Base-by-base conservation (phyloP, 2,329 filamentous ascomycete species). In the Lasiodiplodia sp. region DNA sequence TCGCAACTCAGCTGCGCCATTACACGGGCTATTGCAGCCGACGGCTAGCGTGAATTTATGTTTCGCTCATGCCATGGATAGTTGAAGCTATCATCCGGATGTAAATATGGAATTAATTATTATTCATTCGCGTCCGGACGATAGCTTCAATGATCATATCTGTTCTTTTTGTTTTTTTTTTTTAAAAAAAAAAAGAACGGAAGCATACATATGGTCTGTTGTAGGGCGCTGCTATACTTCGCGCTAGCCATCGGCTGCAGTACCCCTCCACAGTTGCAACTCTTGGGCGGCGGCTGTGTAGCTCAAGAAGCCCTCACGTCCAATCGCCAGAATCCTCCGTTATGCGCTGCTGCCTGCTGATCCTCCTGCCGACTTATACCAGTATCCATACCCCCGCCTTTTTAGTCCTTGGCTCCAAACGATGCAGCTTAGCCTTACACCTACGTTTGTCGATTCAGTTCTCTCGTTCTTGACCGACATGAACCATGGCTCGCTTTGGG, bases 271-370 rank as follows among this genome's bases (percentile, higher is more conserved):
- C 6, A 47, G 7, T 7, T 40, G 12, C 56, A 25, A 2, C 3
- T 23, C 16, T 62, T 34, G 31, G 57, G 40, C 40, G 58, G 58
- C 40, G 60, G 60, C 60, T 64, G 60, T 52, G 60, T 47, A 34
- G 44, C 40, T 28, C 6, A 25, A 18, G 23, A 49, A 21, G 8
- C 7, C 12, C n/a, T 2, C n/a, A 11, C 44, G n/a, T 1, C 47
- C 47, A 25, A 38, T 25, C 4, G 12, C 38, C 18, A 34, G 25
- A 49, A n/a, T n/a, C 31, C 28, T 52, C 14, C 31, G 28, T 10
- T 12, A n/a, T 28, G 38, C 31, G 31, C 31, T 34, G 31, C 31
- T 34, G 31, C 21, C 57, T 28, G 23, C 37, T n/a, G 23, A 64
- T 21, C 44, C 28, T 34, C 37, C 31, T 23, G 31, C 28, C 28